These are phyloP conservation scores for Coffea humblotiana DNA, from an alignment of 305 asterid species.

Conservation along the genomic window DNA sequence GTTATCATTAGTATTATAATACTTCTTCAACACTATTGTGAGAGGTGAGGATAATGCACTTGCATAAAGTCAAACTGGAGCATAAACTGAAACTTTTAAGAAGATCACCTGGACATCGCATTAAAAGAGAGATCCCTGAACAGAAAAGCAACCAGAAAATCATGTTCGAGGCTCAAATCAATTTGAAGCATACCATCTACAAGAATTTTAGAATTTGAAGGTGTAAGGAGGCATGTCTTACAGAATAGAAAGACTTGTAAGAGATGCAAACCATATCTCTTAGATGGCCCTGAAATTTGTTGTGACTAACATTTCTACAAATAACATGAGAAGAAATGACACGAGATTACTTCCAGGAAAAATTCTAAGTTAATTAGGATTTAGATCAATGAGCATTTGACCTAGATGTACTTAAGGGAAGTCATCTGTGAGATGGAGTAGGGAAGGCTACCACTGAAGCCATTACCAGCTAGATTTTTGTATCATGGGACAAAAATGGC, in stretches of 20 bases:
- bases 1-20: neutral
- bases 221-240: slow-evolving; percentile 40
- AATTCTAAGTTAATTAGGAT: neutral
- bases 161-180: slow-evolving; percentile 14
- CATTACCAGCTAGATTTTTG: slow-evolving; percentile 78
- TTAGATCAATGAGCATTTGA: neutral
- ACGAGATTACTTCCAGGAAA: neutral
- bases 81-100: slow-evolving; percentile 67
- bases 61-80: slow-evolving; percentile 61
- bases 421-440: slow-evolving; percentile 65
- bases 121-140: slow-evolving; percentile 85
- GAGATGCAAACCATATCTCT: slow-evolving; percentile 50
- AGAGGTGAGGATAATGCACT: slow-evolving; percentile 25
- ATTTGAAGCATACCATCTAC: slow-evolving; percentile 10
- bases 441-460: slow-evolving; percentile 69
- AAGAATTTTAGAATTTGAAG: neutral
- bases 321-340: slow-evolving; percentile 9
- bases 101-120: slow-evolving; percentile 61
- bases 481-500: slow-evolving; percentile 13
- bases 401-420: slow-evolving; percentile 72
- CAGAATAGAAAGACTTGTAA: slow-evolving; percentile 73
- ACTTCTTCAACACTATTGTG: neutral
- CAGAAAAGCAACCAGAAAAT: neutral
- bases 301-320: slow-evolving; percentile 72
- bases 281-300: slow-evolving; percentile 65